Conservation (phyloP, 495 filamentous ascomycete genomes). For the Diplogelasinospora grovesii region DNA sequence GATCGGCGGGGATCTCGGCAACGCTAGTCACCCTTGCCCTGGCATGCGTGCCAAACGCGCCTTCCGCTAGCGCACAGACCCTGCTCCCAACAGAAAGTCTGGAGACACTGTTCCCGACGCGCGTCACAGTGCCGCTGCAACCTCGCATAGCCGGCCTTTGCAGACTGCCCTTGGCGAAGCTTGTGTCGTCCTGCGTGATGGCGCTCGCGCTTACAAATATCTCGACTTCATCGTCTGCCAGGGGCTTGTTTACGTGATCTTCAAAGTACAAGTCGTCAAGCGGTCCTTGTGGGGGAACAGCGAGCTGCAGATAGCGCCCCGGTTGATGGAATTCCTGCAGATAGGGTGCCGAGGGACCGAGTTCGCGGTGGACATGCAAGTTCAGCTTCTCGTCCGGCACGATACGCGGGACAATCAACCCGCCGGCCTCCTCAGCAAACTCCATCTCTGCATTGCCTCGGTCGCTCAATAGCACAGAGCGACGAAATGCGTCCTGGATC, state of each 20-base stretch:
- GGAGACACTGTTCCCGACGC: slow-evolving; percentile 32
- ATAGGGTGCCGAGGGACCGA: slow-evolving; percentile 28
- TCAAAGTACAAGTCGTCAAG: slow-evolving; percentile 25
- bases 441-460: slow-evolving; percentile 28
- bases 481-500: slow-evolving; percentile 22
- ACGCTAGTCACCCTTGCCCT: slow-evolving; percentile 19
- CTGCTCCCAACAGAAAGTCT: slow-evolving; percentile 32
- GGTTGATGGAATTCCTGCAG: slow-evolving; percentile 23
- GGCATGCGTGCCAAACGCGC: slow-evolving; percentile 21
- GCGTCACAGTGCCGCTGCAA: slow-evolving; percentile 33
- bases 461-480: slow-evolving; percentile 16
- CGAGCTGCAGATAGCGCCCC: slow-evolving; percentile 19
- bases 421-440: slow-evolving; percentile 31
- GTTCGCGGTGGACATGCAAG: slow-evolving; percentile 23
- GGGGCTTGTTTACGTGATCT: slow-evolving; percentile 12
- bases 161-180: slow-evolving; percentile 25
- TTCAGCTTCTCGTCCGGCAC: slow-evolving; percentile 33
- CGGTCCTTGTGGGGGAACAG: slow-evolving; percentile 4
- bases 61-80: slow-evolving; percentile 28
- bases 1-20: slow-evolving; percentile 31
- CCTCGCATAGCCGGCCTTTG: slow-evolving; percentile 25
- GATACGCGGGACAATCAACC: slow-evolving; percentile 32
- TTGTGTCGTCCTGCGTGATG: slow-evolving; percentile 28
- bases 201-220: slow-evolving; percentile 29
- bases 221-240: slow-evolving; percentile 35